Conservation (phyloP, 495 filamentous ascomycete species). For the Lindgomyces ingoldianus region DNA sequence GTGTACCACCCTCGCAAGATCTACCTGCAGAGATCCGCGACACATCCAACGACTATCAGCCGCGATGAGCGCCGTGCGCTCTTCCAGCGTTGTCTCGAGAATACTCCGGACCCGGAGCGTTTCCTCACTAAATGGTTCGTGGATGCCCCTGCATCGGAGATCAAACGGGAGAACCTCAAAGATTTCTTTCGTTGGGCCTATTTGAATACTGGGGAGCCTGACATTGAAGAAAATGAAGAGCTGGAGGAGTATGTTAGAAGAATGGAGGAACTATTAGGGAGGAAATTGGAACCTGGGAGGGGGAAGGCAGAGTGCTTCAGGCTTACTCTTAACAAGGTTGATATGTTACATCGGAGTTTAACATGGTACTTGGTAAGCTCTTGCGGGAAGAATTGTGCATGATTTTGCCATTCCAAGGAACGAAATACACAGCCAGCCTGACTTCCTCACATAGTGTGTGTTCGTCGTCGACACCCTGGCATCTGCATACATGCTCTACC, state of each 20-base stretch:
- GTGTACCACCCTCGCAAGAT: conserved; percentile 57
- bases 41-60: conserved; percentile 53
- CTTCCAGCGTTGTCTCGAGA: conserved; percentile 56
- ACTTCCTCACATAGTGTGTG: conserved; percentile 37
- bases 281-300: conserved; percentile 52
- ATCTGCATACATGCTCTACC: conserved; percentile 45
- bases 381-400: background rate
- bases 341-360: conserved; percentile 61
- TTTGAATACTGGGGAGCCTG: conserved; percentile 44
- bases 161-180: conserved; percentile 64
- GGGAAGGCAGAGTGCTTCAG: conserved; percentile 58
- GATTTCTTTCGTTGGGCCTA: conserved; percentile 68
- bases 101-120: conserved; percentile 54
- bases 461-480: conserved; percentile 53
- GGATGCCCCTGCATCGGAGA: conserved; percentile 55
- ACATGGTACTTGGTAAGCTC: conserved; percentile 61
- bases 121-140: conserved; percentile 67
- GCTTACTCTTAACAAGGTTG: conserved; percentile 62
- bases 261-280: conserved; percentile 53
- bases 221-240: conserved; percentile 54
- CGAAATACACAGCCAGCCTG: too few relatives aligned
- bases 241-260: conserved; percentile 56
- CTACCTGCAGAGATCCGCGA: conserved; percentile 55
- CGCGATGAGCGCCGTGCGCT: conserved; percentile 50
- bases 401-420: background rate